Base-by-base conservation (phyloP, 2,329 filamentous ascomycete species). In the Apiospora pterosperma region DNA sequence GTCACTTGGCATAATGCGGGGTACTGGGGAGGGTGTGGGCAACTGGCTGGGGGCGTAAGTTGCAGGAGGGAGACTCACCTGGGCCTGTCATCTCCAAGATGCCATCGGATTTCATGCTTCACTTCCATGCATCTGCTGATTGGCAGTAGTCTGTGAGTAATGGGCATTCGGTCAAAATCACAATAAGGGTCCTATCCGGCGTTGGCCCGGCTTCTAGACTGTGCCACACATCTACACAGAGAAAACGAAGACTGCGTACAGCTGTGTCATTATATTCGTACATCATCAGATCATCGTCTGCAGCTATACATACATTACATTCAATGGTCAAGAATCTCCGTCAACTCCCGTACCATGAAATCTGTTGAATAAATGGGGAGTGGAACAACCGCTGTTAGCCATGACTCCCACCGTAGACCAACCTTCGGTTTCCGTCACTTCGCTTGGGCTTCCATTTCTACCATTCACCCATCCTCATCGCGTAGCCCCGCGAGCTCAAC, bases 1-100 rank as follows among this genome's bases (percentile, higher is more conserved):
- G 48, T 52, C 44, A 7, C 48, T 55, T 55, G 48, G 48, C 48
- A 55, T 55, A 55, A 55, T 55, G 48, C 48, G 48, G 48, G 48
- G 48, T 55, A 55, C 48, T 55, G 16, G 16, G 48, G 48, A 8
- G n/a, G n/a, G 2, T n/a, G 16, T 19, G 16, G 38, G 14, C 3
- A n/a, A 28, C 34, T 12, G 28, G n/a, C 48, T 55, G 25, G 44
- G 25, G 25, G 28, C 4, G 16, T 55, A n/a, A n/a, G n/a, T n/a
- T n/a, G n/a, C 25, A 42, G 23, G 8, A 21, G 41, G n/a, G 12
- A 31, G n/a, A n/a, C n/a, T n/a, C n/a, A n/a, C n/a, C 25, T 52
- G 19, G 44, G 25, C 48, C 48, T n/a, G 34, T 55, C 28, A 34
- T 11, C 48, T n/a, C 28, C 42, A 48, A 44, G 21, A 44, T 23